Percentiles rank a stretch among this genome's conserved stretches.
phyloP scores from a whole-genome alignment of 352 stramenopile species.

The Phytopythium chamaehyphon region DNA sequence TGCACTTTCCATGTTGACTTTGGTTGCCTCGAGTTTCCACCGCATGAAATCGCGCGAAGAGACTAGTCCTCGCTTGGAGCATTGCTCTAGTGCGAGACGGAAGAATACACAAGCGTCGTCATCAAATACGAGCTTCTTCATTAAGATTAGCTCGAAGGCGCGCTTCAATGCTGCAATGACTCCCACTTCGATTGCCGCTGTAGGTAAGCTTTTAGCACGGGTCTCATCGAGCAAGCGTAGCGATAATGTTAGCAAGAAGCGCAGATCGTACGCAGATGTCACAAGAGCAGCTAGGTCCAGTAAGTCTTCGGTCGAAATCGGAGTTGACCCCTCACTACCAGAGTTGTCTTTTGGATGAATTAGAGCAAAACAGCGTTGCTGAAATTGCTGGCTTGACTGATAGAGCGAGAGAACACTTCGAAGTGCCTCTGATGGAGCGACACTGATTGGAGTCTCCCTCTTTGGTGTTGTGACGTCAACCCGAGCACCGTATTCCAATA shows the following conservation, averaged over 20 bases:
- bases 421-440: not conserved
- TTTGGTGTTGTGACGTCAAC: not conserved
- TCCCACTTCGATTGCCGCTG: not conserved
- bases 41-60: conserved; percentile 10
- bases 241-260: conserved; percentile 18
- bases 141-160: conserved; percentile 24
- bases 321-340: not conserved
- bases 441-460: not conserved
- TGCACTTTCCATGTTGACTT: conserved; percentile 28
- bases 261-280: conserved; percentile 30
- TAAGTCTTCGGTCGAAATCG: conserved; percentile 7
- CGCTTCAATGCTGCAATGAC: conserved; percentile 7
- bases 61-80: conserved; percentile 7
- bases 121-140: conserved; percentile 28
- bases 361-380: conserved; percentile 1
- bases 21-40: conserved; percentile 22
- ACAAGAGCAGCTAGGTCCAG: conserved; percentile 15
- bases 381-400: conserved; percentile 4
- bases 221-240: conserved; percentile 4
- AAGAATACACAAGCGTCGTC: conserved; percentile 25
- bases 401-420: conserved; percentile 2
- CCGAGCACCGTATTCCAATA: conserved; percentile 2
- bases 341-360: conserved; percentile 1
- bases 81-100: conserved; percentile 22
- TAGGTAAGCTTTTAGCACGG: not conserved